Evolutionary conservation across 176 grass and related monocot genomes (phyloP), one percentile per base, ranked within the genome.

Genomic region (Musa beccarii): DNA sequence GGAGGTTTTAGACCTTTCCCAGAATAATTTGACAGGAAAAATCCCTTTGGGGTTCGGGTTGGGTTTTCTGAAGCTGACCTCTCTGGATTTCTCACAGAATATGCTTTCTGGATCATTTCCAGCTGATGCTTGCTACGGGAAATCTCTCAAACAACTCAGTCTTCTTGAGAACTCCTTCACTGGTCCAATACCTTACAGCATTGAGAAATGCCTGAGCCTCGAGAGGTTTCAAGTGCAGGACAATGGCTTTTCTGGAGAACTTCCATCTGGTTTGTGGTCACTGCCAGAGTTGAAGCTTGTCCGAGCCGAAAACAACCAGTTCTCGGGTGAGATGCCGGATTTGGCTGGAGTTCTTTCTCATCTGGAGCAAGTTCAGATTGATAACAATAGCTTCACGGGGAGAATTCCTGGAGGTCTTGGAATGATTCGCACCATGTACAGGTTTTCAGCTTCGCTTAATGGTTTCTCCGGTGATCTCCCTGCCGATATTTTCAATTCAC

Each of bases 321-420:
- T 96, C 79, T 59, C 81, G 51, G 88, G 88, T 43, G 71, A 80
- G 63, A 1, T 95, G 0, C 92, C 76, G 0, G 88, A 91, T 53
- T 56, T 91, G 49, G 16, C 74, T 22, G 34, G 55, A 67, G 68
- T 56, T 23, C 51, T 53, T 29, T 91, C 88, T 59, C 81, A 79
- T 71, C 69, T 96, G 51, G 92, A 91, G 77, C 92, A 96, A 85
- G 57, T 89, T 8, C 92, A 91, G 76, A 73, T 96, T 0, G 92
- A 91, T 78, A 87, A 87, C 81, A 91, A 96, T 78, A 86, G 83
- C 67, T 74, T 96, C 86, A 81, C 76, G 51, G 92, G 88, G 0
- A 61, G 2, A 63, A 79, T 96, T 78, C 81, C 92, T 0, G 76
- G 2, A 55, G 85, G 83, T 74, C 73, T 96, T 52, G 88, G 92